These are phyloP conservation scores for Chloranthus sessilifolius DNA, from an alignment of 164 flowering plant genomes.

Conservation along the genomic window DNA sequence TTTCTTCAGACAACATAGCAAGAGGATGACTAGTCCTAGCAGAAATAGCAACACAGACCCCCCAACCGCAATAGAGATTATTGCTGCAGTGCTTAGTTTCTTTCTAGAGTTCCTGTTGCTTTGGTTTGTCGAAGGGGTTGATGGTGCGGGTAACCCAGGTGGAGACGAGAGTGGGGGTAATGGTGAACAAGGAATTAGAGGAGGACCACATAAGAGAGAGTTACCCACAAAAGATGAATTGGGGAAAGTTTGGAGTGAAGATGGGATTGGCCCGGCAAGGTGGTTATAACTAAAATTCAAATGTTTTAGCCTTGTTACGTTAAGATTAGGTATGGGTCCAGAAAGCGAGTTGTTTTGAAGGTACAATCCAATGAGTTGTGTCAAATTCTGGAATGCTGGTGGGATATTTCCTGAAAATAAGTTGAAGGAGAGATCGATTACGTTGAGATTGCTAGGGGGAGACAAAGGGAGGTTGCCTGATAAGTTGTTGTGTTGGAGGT, in stretches of 20 bases:
- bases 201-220: slow-evolving; percentile 53
- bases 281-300: slow-evolving; percentile 57
- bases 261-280: slow-evolving; percentile 57
- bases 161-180: slow-evolving; percentile 43
- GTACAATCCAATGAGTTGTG: slow-evolving; percentile 34
- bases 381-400: slow-evolving; percentile 42
- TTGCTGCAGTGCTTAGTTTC: slow-evolving; percentile 36
- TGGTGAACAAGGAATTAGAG: slow-evolving; percentile 49
- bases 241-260: slow-evolving; percentile 39
- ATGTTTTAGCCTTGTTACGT: slow-evolving; percentile 36
- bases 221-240: slow-evolving; percentile 60
- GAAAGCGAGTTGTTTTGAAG: slow-evolving; percentile 55
- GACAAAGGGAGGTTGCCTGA: slow-evolving; percentile 64
- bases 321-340: slow-evolving; percentile 48
- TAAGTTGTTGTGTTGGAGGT: slow-evolving; percentile 71
- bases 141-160: slow-evolving; percentile 19
- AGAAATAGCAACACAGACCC: slow-evolving; percentile 39
- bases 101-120: slow-evolving; percentile 16
- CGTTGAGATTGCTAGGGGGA: slow-evolving; percentile 38
- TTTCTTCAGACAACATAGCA: slow-evolving; percentile 38
- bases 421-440: slow-evolving; percentile 80
- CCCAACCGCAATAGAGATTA: slow-evolving; percentile 57
- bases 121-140: slow-evolving; percentile 16
- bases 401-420: slow-evolving; percentile 68
- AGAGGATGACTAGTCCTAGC: slow-evolving; percentile 20